Percentiles rank a stretch among this genome's conserved stretches.
Conservation (phyloP, 306 rosid genomes). For the Sphenostylis stenocarpa region DNA sequence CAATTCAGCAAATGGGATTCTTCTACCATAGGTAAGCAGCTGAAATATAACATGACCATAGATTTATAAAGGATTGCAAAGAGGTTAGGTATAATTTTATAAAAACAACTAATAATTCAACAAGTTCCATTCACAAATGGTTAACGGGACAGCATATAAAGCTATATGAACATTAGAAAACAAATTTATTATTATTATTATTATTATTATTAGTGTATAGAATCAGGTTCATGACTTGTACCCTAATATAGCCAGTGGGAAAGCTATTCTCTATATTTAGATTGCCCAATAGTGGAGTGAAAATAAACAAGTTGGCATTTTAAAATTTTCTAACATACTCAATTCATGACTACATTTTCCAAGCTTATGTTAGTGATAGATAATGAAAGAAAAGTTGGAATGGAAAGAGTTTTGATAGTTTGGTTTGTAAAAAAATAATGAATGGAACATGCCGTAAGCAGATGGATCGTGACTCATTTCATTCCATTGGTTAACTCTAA, state of each 20-base stretch:
- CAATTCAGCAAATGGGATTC: conserved; percentile 92
- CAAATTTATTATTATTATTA: not conserved
- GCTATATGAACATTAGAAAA: not conserved
- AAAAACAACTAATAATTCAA: no score
- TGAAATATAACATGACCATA: not conserved
- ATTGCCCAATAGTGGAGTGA: not conserved
- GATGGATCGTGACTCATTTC: no score
- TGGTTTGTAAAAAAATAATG: not conserved
- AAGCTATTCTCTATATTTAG: not conserved
- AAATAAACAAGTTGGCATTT: not conserved
- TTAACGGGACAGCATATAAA: not conserved
- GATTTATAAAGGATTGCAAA: not conserved
- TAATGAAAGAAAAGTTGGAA: no score
- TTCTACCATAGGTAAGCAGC: conserved; percentile 88
- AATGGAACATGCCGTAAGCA: not conserved
- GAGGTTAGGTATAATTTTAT: no score
- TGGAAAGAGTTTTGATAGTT: no score
- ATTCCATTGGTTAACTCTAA: no score
- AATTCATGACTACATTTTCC: not conserved
- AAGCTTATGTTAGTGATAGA: not conserved
- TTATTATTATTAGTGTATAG: not conserved
- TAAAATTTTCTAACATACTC: not conserved
- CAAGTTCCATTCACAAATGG: not conserved
- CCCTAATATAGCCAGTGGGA: not conserved
- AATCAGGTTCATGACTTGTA: not conserved